Base-by-base conservation (phyloP, 805 yeast species). In the Pichia rugopelliculosa region DNA sequence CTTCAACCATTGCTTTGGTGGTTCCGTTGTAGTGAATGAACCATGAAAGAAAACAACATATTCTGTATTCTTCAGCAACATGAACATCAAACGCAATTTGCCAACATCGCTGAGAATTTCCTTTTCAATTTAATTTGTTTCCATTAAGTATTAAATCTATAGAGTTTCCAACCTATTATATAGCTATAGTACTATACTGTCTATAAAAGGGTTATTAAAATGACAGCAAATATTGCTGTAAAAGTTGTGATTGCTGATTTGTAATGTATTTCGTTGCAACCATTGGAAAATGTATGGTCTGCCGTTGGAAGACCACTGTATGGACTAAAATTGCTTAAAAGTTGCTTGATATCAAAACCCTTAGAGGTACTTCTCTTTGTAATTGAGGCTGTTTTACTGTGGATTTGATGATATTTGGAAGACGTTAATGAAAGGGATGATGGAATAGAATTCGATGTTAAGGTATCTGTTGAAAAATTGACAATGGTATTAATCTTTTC, bases 1-100 rank as follows among this genome's bases (percentile, higher is more conserved):
- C 84, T 76, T 76, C 68, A 45, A 64, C 67, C 68, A 64, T 64
- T 24, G 17, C 44, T 4, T 2, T 41, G 3, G 34, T 30, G 3
- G 10, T 30, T 30, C 3, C n/a, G 34, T 15, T 30, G 34, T n/a
- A 30, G 18, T 30, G 6, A 10, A 30, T 15, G 18, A 15, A 15
- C 6, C 18, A 15, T 3, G 34, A 30, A n/a, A 30, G 17, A 30
- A 18, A 30, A 30, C 18, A n/a, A 8, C 34, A 30, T 30, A 15
- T 4, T 17, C 18, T 30, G 10, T 5, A 30, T 10, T 24, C 25
- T 10, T 24, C 25, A 30, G 6, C 5, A 30, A 15, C 10, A 15
- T 30, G 34, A 30, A 30, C 34, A 15, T n/a, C 10, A 30, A 30
- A 15, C n/a, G 34, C 18, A 15, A 30, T 15, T 30, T n/a, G 34